Conservation (phyloP, 345 rosid genomes). For the Populus alba region DNA sequence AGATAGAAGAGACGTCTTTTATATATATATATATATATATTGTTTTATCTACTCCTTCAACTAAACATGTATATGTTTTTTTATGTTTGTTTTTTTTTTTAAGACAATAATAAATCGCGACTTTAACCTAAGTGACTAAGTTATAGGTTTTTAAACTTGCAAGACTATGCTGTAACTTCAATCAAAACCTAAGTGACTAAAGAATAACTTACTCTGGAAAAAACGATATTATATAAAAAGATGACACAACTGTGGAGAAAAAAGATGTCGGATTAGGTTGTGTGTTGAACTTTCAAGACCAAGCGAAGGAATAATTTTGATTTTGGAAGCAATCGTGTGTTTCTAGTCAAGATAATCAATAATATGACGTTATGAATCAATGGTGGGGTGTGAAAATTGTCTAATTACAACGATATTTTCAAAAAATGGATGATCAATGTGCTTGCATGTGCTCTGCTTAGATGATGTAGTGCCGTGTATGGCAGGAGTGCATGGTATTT, state of each 20-base stretch:
- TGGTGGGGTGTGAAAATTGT: background rate
- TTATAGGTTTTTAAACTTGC: background rate
- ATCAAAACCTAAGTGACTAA: background rate
- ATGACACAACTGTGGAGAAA: background rate
- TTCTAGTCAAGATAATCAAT: background rate
- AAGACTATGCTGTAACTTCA: background rate
- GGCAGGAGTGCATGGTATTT: background rate
- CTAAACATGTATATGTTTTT: too few relatives aligned
- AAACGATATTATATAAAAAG: background rate
- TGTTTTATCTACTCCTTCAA: too few relatives aligned
- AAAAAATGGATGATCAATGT: background rate
- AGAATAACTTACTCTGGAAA: background rate
- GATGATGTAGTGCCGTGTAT: conserved; percentile 2
- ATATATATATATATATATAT: too few relatives aligned
- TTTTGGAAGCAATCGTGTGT: background rate
- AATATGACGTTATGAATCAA: background rate
- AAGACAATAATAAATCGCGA: too few relatives aligned
- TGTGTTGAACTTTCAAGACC: background rate
- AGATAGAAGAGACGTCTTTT: too few relatives aligned
- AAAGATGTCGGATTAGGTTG: background rate
- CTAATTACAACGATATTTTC: background rate
- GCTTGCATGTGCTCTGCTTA: too few relatives aligned
- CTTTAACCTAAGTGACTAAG: background rate
- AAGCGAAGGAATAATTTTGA: background rate
- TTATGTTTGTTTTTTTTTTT: too few relatives aligned